Conservation (phyloP, 805 yeast genomes). For the Candida xyloterini region DNA sequence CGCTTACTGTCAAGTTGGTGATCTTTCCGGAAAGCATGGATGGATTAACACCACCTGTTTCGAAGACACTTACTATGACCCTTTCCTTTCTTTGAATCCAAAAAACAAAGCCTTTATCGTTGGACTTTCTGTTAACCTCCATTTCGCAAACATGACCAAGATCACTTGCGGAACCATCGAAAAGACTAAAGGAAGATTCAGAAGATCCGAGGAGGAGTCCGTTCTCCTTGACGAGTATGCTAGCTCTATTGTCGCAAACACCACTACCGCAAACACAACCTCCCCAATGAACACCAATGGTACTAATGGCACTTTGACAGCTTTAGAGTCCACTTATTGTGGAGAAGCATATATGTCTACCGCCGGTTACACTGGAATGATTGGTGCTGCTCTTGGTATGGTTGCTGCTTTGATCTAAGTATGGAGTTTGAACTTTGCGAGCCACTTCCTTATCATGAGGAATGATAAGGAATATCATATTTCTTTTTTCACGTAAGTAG, state of each 20-base stretch:
- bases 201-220: constrained; percentile 23
- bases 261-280: constrained; percentile 9
- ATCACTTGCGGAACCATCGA: constrained; percentile 64
- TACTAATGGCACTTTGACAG: constrained; percentile 18
- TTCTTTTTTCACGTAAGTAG: constrained; percentile 11
- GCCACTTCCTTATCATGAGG: background rate
- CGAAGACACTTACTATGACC: constrained; percentile 61
- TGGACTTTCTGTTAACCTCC: constrained; percentile 55
- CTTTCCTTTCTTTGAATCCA: constrained; percentile 60
- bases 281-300: constrained; percentile 5
- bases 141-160: constrained; percentile 50
- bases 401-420: constrained; percentile 23
- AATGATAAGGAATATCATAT: constrained; percentile 14
- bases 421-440: background rate
- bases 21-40: constrained; percentile 77
- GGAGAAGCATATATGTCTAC: constrained; percentile 21
- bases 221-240: constrained; percentile 11
- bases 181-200: constrained; percentile 28
- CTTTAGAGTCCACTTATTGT: constrained; percentile 21
- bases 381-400: constrained; percentile 26
- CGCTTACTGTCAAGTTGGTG: constrained; percentile 66
- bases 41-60: constrained; percentile 67
- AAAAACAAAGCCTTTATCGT: constrained; percentile 55
- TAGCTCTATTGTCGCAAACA: constrained; percentile 6
- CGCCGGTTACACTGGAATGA: constrained; percentile 13